Base-by-base conservation (phyloP, 768 basidiomycete genomes). In the Russula foetens region DNA sequence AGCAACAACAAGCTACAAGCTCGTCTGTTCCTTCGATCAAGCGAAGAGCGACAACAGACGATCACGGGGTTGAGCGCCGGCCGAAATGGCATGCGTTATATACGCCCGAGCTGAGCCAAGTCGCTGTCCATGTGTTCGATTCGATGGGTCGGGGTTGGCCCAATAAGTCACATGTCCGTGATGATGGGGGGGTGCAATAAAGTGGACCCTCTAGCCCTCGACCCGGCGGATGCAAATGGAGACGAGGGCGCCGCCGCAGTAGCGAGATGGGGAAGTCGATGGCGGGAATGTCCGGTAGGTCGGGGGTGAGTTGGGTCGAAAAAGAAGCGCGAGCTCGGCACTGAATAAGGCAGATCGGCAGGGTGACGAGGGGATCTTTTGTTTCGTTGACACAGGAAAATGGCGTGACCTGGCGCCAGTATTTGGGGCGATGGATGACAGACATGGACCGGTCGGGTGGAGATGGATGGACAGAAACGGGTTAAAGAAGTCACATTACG, bases 1-100 rank as follows among this genome's bases (percentile, higher is more conserved):
- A 38, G 43, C 7, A 43, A 51, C 39, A 47, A 53, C 56, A 58
- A 62, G 39, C 56, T 62, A 58, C 61, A 62, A 62, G 44, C 56
- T 56, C 26, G 24, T 43, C 29, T 12, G 31, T 46, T 38, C 48
- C 38, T 43, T n/a, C 15, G 48, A 31, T 35, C 44, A 31, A 12
- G 19, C 11, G 24, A 41, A 23, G 15, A 4, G 17, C 26, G 53
- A 26, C 31, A 54, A 53, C 38, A 39, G 9, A 21, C 26, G 53
- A 26, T 41, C 60, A 53, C 38, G 52, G 12, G 52, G 26, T 12
- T 12, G 52, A 56, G 28, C 1, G 29, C 8, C 35, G 11, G 23
- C 26, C 5, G 11, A 12, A 50, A 56, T 23, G 43, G 31, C 6
- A 44, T 8, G 41, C 53, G 28, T 44, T 44, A 43, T 58, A 24